These are phyloP conservation scores for Podospora anserina DNA, from an alignment of 495 filamentous ascomycete genomes.

Conservation along the genomic window DNA sequence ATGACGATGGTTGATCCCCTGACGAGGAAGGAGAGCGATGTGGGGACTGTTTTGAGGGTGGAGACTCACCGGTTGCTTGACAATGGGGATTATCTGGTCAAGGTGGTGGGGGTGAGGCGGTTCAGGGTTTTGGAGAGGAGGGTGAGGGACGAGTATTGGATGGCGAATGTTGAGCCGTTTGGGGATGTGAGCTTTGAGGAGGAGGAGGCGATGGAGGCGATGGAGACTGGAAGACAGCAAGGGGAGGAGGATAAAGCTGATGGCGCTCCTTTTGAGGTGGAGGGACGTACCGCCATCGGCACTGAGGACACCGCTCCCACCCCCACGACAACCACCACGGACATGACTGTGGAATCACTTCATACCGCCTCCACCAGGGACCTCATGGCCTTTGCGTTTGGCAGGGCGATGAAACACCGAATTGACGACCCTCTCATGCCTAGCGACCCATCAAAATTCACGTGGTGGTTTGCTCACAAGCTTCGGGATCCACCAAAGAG, in stretches of 20 bases:
- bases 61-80: slow-evolving; percentile 66
- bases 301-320: background rate
- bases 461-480: slow-evolving; percentile 88
- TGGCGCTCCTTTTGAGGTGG: slow-evolving; percentile 39
- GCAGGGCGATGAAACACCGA: background rate
- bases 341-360: background rate
- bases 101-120: slow-evolving; percentile 68
- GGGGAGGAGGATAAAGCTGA: slow-evolving; percentile 23
- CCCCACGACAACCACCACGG: background rate
- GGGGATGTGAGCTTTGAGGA: slow-evolving; percentile 77
- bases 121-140: slow-evolving; percentile 67
- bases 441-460: slow-evolving; percentile 68
- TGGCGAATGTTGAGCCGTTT: slow-evolving; percentile 68
- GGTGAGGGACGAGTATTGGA: slow-evolving; percentile 69
- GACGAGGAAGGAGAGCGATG: background rate
- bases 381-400: background rate
- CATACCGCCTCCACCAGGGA: background rate
- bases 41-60: slow-evolving; percentile 76
- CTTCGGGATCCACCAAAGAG: slow-evolving; percentile 29
- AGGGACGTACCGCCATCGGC: background rate
- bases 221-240: slow-evolving; percentile 46
- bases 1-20: slow-evolving; percentile 67
- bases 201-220: slow-evolving; percentile 70
- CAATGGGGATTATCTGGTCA: slow-evolving; percentile 77
- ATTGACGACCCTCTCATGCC: slow-evolving; percentile 48